Evolutionary conservation across 192 early-diverging fungal species (phyloP), one percentile per base, ranked within the genome.

Genomic region (Backusella macrospora): DNA sequence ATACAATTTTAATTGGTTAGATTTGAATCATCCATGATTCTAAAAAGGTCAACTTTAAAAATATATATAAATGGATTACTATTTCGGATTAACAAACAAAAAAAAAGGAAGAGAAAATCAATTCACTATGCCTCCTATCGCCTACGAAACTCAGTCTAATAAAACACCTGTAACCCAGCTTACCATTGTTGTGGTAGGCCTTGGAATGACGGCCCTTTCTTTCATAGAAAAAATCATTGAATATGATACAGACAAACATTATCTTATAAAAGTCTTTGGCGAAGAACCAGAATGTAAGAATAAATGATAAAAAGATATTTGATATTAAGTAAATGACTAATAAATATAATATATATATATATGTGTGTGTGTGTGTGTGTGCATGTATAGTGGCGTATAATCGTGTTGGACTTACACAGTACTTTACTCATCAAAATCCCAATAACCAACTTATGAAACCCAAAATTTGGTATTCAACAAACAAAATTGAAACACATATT

Each of bases 201-300:
- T 91, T 18, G 90, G 90, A 18, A 91, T 92, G 90, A 89, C 91
- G 10, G 90, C 83, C 4, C 71, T 92, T 43, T 80, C 82, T 1
- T 88, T 91, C 73, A 89, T 86, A 13, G 90, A 91, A 75, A 88
- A 86, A 71, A 68, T 92, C 37, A 59, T 88, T 46, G 83, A 85
- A 62, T 82, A 80, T 55, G 91, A 91, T 70, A 73, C 75, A 13
- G 70, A 76, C 10, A 81, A 80, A n/a, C 43, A 63, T 52, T 90
- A 82, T 71, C 66, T 29, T 6, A 80, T 91, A 26, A 74, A 75
- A 1, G 82, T 81, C 18, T 91, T 91, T 71, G 80, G 85, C 6
- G 87, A 91, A 75, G 90, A 59, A 12, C 52, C 52, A 3, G 21
- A 59, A 59, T 59, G 52, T 59, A 26, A 59, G 18, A 59, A 4